A percentile compares a stretch with the other conserved stretches of the same genome.
phyloP scores from a whole-genome alignment of 495 filamentous ascomycete genomes.

The Hypoxylon fuscum region DNA sequence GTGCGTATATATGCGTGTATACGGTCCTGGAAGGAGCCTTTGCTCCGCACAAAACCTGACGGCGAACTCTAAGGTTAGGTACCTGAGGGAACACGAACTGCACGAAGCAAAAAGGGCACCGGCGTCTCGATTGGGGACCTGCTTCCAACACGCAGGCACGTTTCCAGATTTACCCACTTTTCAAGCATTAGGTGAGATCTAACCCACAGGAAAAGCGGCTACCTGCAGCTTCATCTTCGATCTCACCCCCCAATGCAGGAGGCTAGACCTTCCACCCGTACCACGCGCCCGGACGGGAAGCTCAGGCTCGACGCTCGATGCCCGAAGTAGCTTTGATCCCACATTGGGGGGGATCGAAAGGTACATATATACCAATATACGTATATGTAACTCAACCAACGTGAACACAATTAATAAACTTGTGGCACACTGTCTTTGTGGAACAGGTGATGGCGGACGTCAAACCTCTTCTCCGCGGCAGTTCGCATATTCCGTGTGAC shows the following conservation, averaged over 20 bases:
- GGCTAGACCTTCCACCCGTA: background rate
- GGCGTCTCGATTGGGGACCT: constrained; percentile 1
- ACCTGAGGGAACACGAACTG: too few species aligned
- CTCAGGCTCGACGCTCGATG: background rate
- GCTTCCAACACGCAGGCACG: background rate
- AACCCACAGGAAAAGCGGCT: constrained; percentile 11
- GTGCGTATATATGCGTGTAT: background rate
- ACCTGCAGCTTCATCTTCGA: constrained; percentile 24
- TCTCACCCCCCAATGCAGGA: constrained; percentile 2
- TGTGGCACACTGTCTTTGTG: too few species aligned
- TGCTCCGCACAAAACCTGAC: constrained; percentile 21
- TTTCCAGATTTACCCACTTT: constrained; percentile 17
- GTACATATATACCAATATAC: too few species aligned
- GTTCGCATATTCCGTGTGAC: constrained; percentile 8
- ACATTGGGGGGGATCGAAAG: too few species aligned
- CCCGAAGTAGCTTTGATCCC: too few species aligned
- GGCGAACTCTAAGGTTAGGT: background rate
- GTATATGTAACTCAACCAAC: too few species aligned
- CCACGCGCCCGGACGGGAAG: constrained; percentile 2
- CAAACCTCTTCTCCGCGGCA: constrained; percentile 1
- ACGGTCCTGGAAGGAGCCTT: constrained; percentile 19
- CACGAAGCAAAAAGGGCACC: too few species aligned
- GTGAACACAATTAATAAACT: too few species aligned
- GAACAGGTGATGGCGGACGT: background rate
- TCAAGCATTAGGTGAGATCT: constrained; percentile 7